Evolutionary conservation across 73 alveolate genomes (phyloP).

Genomic region (Durusdinium trenchii): DNA sequence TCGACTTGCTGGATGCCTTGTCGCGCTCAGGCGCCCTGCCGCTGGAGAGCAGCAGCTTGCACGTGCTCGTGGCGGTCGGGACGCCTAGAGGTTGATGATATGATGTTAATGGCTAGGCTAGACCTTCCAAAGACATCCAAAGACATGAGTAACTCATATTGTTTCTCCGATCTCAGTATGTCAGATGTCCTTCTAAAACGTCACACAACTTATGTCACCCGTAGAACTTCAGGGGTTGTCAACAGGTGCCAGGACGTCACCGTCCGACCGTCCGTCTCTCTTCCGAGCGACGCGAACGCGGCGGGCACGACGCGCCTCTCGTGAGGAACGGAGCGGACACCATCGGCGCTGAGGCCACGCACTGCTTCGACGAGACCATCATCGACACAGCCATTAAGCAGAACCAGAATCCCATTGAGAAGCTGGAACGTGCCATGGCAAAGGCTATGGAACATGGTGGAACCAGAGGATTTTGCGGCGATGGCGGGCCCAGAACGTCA

Average conservation of each 20-base stretch:
- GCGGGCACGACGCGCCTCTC: too few relatives aligned
- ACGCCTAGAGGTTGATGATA: not conserved
- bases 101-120: too few relatives aligned
- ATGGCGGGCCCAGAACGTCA: not conserved
- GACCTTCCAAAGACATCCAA: too few relatives aligned
- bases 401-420: constrained; percentile 84
- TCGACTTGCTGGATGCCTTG: constrained; percentile 72
- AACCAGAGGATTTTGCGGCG: not conserved
- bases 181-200: too few relatives aligned
- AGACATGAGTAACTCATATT: too few relatives aligned
- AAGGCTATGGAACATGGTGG: not conserved
- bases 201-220: too few relatives aligned
- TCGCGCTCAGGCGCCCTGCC: constrained; percentile 55
- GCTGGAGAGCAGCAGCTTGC: not conserved
- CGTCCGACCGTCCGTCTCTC: too few relatives aligned
- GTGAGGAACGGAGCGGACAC: too few relatives aligned
- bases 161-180: too few relatives aligned
- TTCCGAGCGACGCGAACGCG: too few relatives aligned
- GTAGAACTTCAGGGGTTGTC: too few relatives aligned
- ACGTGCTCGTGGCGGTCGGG: constrained; percentile 32
- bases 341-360: constrained; percentile 44
- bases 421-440: constrained; percentile 32
- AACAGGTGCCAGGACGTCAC: too few relatives aligned
- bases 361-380: constrained; percentile 93
- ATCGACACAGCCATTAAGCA: constrained; percentile 67